Conservation (phyloP, 306 rosid species). For the Corylus americana region DNA sequence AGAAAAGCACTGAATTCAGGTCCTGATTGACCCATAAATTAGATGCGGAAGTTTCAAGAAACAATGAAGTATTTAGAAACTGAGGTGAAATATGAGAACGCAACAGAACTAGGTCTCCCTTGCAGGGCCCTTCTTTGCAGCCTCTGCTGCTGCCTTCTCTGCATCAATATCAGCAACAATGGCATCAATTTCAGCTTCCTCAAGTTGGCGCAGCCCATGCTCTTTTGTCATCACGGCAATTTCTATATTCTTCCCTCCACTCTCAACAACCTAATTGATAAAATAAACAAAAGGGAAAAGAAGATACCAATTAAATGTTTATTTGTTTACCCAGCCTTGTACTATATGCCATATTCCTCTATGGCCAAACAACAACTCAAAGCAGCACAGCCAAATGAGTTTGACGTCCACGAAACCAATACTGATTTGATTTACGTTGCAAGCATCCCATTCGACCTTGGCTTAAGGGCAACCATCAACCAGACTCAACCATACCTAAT, state of each 20-base stretch:
- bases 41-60: not conserved
- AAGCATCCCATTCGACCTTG: not conserved
- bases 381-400: not conserved
- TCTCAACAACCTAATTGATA: conserved; percentile 54
- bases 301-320: not conserved
- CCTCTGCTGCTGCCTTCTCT: conserved; percentile 66
- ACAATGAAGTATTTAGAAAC: not conserved
- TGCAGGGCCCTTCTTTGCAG: conserved; percentile 59
- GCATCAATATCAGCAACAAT: conserved; percentile 58
- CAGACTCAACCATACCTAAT: not conserved
- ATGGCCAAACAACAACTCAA: not conserved
- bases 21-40: not conserved
- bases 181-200: conserved; percentile 62
- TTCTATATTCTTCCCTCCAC: conserved; percentile 66
- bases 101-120: conserved; percentile 29
- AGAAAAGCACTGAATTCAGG: not conserved
- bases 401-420: not conserved
- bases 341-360: not conserved
- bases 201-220: conserved; percentile 53
- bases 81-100: not conserved
- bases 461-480: not conserved
- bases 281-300: not conserved
- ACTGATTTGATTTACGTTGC: not conserved
- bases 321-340: not conserved
- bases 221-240: conserved; percentile 62